Conservation (phyloP, 2,329 filamentous ascomycete species). For the Claviceps digitariae region DNA sequence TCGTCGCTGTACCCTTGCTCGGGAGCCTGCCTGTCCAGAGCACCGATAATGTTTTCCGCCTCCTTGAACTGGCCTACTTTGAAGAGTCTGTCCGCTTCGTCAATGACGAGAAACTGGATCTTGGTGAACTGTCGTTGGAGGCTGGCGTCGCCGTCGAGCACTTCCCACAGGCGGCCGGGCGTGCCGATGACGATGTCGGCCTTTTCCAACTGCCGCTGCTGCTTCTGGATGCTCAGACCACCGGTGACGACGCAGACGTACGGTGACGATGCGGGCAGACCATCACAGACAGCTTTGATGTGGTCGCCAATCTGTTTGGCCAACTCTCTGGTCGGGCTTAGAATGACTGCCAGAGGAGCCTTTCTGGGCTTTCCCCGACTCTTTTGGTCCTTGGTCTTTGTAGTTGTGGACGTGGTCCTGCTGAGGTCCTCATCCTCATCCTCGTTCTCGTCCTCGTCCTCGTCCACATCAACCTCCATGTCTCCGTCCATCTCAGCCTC, state of each 20-base stretch:
- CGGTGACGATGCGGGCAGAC: conserved; percentile 44
- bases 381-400: conserved; percentile 10
- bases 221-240: conserved; percentile 87
- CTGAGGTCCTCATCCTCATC: neutral
- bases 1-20: conserved; percentile 35
- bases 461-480: neutral
- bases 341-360: conserved; percentile 59
- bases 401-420: neutral
- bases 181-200: conserved; percentile 92
- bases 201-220: conserved; percentile 67
- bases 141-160: conserved; percentile 62
- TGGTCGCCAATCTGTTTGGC: conserved; percentile 85
- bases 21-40: conserved; percentile 61
- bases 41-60: conserved; percentile 71
- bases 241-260: conserved; percentile 84
- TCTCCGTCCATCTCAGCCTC: conserved; percentile 10
- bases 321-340: conserved; percentile 86
- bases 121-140: conserved; percentile 57
- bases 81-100: conserved; percentile 85
- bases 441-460: neutral
- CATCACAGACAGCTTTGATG: conserved; percentile 58
- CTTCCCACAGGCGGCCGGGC: conserved; percentile 87
- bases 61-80: conserved; percentile 95
- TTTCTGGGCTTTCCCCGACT: conserved; percentile 17
- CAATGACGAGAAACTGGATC: conserved; percentile 74